Base-by-base conservation (phyloP, 2,329 filamentous ascomycete genomes). In the Rhinocladiella mackenziei region DNA sequence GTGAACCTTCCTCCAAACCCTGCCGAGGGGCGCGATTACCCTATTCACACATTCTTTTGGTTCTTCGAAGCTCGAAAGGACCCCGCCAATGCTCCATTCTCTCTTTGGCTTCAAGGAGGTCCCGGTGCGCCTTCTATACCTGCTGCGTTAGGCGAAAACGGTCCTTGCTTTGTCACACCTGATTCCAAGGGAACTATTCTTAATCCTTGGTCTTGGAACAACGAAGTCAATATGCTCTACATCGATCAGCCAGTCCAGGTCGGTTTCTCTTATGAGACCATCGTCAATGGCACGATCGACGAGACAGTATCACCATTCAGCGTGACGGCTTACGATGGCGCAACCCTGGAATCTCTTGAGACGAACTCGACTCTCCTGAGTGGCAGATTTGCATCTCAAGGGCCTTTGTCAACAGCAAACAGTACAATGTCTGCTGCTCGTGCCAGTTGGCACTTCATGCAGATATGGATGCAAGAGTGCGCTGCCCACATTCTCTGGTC, bases 191-290 rank as follows among this genome's bases (percentile, higher is more conserved):
- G 59, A 11, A 71, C 71, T 0, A 60, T 61, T n/a, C 53, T 68
- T 13, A 83, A 83, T 53, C 75, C 77, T 0, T 78, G 75, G 63
- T 77, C 77, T 1, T 84, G 79, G 77, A 80, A 77, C 45, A 76
- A 77, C 51, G 71, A 75, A 17, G 75, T 41, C 44, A 61, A 61
- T 26, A 58, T 61, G 34, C 74, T 86, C 5, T 86, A 82, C 61
- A 75, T 86, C 52, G 81, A 86, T 53, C 76, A 85, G 60, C 83
- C 77, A 11, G 73, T 70, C 9, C 72, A 75, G 36, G 72, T 76
- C 3, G 78, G 78, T 0, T 75, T 80, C 54, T 77, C 73, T 4
- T 81, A 80, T 57, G 68, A 70, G 45, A 52, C 62, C 1, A 59
- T 58, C 8, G 63, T 61, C n/a, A 70, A 71, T 38, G 65, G 65